Base-by-base conservation (phyloP, 345 rosid genomes). In the Eucalyptus tenuipes region DNA sequence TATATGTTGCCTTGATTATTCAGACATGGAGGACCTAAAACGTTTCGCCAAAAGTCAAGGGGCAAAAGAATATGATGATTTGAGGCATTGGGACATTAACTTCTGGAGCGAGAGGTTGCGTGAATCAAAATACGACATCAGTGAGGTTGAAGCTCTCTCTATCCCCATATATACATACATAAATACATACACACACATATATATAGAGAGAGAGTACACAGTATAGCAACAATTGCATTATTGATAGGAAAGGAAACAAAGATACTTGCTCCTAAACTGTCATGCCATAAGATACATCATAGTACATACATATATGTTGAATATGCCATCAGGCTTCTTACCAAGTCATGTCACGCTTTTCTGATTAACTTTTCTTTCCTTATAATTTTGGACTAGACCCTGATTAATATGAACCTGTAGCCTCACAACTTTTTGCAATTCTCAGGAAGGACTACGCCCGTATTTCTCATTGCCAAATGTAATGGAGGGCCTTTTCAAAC, bases 91-190 rank as follows among this genome's bases (percentile, higher is more conserved):
- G 99, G 99, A 96, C 92, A 93, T 92, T 45, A 90, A 52, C 87
- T 97, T 95, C 94, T 97, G 99, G 99, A 95, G 97, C 89, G 98
- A 96, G 94, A 96, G 98, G 93, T 96, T 96, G 89, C 99, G 98
- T 86, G 99, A 97, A 89, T 93, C 98, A 53, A 96, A 94, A 95
- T 96, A 94, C 89, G 94, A 95, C 88, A 95, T 95, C 88, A 95
- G 95, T 88, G 97, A 97, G 98, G 99, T 97, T 22, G 45, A 42
- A 15, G 52, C 44, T 89, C 61, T 86, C 86, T 90, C 71, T 64
- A 22, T 52, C 57, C 25, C 57, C 55, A 52, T 17, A 49, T 15
- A 52, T 17, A 50, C 20, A 50, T 16, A 50, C 59, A 50, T 0
- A 17, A 20, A 50, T 3, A 55, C 29, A 55, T 0, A 55, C 12